A percentile compares a stretch with the other conserved stretches of the same genome.
These are phyloP conservation scores for Xenosphaeropsis pyriputrescens DNA, from an alignment of 2,329 filamentous ascomycete species.

Conservation along the genomic window DNA sequence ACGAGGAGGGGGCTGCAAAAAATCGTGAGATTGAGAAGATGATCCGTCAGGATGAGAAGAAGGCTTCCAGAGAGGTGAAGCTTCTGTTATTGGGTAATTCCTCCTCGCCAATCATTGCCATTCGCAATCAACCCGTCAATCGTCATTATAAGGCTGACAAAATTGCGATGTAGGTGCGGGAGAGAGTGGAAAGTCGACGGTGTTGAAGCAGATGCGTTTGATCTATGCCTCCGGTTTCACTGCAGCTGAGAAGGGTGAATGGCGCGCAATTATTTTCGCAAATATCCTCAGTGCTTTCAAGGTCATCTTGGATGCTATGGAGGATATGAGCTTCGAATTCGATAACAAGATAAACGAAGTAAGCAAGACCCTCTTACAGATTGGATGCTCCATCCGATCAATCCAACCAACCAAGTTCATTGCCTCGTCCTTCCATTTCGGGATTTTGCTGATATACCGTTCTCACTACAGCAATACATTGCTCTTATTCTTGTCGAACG, in stretches of 20 bases:
- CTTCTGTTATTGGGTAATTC: slow-evolving; percentile 74
- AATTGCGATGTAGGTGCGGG: slow-evolving; percentile 54
- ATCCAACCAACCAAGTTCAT: not conserved
- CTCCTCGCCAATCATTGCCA: slow-evolving; percentile 1
- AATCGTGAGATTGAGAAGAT: slow-evolving; percentile 70
- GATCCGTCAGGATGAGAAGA: slow-evolving; percentile 79
- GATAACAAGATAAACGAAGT: slow-evolving; percentile 69
- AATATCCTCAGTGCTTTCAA: slow-evolving; percentile 90
- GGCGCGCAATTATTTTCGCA: slow-evolving; percentile 89
- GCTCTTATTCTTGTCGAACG: slow-evolving; percentile 63
- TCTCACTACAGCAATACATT: slow-evolving; percentile 50
- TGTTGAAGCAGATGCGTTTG: slow-evolving; percentile 97
- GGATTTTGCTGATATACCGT: not conserved
- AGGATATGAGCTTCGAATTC: slow-evolving; percentile 67
- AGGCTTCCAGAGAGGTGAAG: slow-evolving; percentile 78
- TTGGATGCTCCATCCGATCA: slow-evolving; percentile 1
- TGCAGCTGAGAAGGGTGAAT: slow-evolving; percentile 79
- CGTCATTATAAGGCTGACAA: slow-evolving; percentile 14
- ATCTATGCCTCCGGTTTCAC: slow-evolving; percentile 86
- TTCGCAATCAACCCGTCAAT: slow-evolving; percentile 1
- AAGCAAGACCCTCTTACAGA: slow-evolving; percentile 18
- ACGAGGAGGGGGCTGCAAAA: slow-evolving; percentile 29
- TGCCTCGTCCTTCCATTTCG: slow-evolving; percentile 3
- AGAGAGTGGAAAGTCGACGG: slow-evolving; percentile 91
- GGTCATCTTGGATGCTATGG: slow-evolving; percentile 82